Base-by-base conservation (phyloP, 768 basidiomycete genomes). In the Agaricus sinodeliciosus region DNA sequence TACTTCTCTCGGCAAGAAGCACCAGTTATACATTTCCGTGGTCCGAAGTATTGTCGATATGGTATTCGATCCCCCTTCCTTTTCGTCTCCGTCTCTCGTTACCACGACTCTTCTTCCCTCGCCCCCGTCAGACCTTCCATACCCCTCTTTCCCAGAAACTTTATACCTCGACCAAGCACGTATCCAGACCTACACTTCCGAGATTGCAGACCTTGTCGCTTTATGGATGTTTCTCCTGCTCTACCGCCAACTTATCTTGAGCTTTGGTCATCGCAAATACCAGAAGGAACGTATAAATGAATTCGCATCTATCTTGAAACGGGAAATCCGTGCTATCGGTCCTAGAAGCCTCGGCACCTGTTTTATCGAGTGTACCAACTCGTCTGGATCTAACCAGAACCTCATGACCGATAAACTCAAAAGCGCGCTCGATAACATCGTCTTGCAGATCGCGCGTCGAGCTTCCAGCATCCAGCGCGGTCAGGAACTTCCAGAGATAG, bases 221-320 rank as follows among this genome's bases (percentile, higher is more conserved):
- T 68, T 90, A 47, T 89, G 86, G 69, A 85, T 93, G 81, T 81
- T 91, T 59, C 72, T 90, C 34, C 72, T 93, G 61, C 80, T 92
- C 18, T 91, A 83, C 64, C 82, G 89, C 39, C 86, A 91, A 63
- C 78, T 92, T 58, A 68, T 77, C 59, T 78, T 81, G 49, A 72
- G 73, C 36, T 62, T 70, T 28, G 63, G 46, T 11, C 52, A 47
- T 34, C 39, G 52, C 45, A 54, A 48, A 39, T 48, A 41, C 25
- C 52, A 54, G 19, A 54, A 48, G 18, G 52, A 54, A 34, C 52
- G 45, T 11, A 25, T 48, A 28, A 31, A 54, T 18, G 52, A 48
- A 35, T 54, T 25, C 27, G 52, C 45, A 31, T 13, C 31, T 8
- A 72, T 71, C 57, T 68, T 93, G 43, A 87, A 90, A 67, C 75